Conservation (phyloP, 768 basidiomycete species). For the Tricholoma sp. region DNA sequence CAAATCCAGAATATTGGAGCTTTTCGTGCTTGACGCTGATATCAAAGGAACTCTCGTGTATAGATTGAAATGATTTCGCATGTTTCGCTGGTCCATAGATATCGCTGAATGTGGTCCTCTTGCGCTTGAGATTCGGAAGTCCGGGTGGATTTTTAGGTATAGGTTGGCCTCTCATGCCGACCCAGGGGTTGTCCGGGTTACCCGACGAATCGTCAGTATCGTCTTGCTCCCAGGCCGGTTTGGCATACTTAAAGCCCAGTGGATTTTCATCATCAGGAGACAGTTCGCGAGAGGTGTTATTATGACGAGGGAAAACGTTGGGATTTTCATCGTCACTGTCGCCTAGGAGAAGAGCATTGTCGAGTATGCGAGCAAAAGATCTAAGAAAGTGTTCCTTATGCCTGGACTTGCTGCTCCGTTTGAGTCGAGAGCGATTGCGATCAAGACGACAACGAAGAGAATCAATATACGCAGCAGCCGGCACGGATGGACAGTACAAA, state of each 20-base stretch:
- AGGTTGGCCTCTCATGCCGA: conserved; percentile 7
- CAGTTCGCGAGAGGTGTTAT: background rate
- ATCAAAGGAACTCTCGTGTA: conserved; percentile 42
- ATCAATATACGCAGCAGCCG: conserved; percentile 42
- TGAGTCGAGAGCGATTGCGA: conserved; percentile 14
- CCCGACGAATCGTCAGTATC: background rate
- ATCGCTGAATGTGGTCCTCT: conserved; percentile 36
- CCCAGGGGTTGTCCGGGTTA: conserved; percentile 14
- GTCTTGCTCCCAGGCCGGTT: conserved; percentile 18
- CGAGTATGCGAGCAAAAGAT: conserved; percentile 31
- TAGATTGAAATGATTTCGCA: conserved; percentile 36
- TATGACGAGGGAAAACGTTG: background rate
- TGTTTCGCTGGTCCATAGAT: conserved; percentile 38
- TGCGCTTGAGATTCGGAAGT: conserved; percentile 21
- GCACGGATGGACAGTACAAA: conserved; percentile 48
- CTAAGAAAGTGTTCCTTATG: conserved; percentile 18
- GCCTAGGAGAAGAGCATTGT: conserved; percentile 21
- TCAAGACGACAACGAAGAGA: conserved; percentile 32
- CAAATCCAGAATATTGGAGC: conserved; percentile 18
- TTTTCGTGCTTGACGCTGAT: conserved; percentile 33
- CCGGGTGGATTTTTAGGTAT: background rate
- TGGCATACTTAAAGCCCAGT: conserved; percentile 4
- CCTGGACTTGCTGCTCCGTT: background rate
- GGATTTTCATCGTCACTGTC: conserved; percentile 10
- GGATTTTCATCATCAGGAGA: conserved; percentile 8